Evolutionary conservation across 164 flowering plant species (phyloP), one percentile per base, ranked within the genome.

Genomic region (Malania oleifera): DNA sequence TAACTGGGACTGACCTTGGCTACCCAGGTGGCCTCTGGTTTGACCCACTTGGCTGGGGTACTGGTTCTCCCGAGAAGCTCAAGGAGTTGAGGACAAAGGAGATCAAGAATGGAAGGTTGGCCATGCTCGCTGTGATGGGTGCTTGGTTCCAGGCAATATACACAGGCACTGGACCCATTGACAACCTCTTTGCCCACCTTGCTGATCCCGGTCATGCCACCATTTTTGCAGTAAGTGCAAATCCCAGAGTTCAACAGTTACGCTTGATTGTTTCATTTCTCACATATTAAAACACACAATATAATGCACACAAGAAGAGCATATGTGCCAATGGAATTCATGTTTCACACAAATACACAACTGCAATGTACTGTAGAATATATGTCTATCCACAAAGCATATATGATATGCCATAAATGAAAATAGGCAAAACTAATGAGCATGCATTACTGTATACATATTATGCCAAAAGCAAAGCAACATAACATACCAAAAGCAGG

Each of bases 1-100:
- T 92, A 57, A 89, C 96, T 0, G 98, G 98, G 6, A 92, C 96
- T 0, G 98, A 92, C 40, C 97, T 92, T 1, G 98, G 98, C 7
- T 92, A 92, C 76, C 98, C 98, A 0, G 98, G 98, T 17, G 96
- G 98, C 6, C 84, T 89, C 1, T 92, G 98, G 98, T 89, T 92
- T 31, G 96, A 92, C 76, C 98, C 98, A 0, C 75, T 89, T 10
- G 98, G 98, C 0, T 92, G 95, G 95, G 98, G 96, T n/a, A 54
- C 67, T 0, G 93, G 85, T 5, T 82, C 91, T 0, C 85, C 88
- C 6, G 81, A 74, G 45, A 89, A 92, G 72, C 19, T 92, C 44
- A 89, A 80, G 85, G 98, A 92, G 71, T 65, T 89, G 77, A 85
- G 96, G 75, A 82, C 88, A 0, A 92, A 89, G 74, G 98, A 92